Evolutionary conservation across 2,329 filamentous ascomycete genomes (phyloP), one percentile per base, ranked within the genome.

Genomic region (Raffaelea albimanens): DNA sequence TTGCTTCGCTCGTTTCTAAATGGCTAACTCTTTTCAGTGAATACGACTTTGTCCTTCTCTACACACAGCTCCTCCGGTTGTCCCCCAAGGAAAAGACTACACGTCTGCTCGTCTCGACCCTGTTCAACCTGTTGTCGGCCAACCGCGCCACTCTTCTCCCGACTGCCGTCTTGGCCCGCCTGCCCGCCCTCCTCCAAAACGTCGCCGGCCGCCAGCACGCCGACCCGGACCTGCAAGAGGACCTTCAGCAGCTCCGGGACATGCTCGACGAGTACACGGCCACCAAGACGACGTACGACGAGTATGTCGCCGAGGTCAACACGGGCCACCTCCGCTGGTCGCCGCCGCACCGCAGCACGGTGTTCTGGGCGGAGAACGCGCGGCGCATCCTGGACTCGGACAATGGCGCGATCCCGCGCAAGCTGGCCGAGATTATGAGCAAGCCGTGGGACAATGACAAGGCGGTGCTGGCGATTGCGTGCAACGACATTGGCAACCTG

Each of bases 1-100:
- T 38, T 19, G 34, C 34, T 38, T 38, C 14, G 5, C 34, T 38
- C 7, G 7, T 38, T 20, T 19, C 33, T 40, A 5, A 11, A 11
- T 43, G 8, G 10, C 41, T n/a, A 29, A 9, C 23, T 29, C 5
- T 18, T 23, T 19, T 3, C 43, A 95, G 90, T 57, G 90, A 96
- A 66, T 88, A 95, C 67, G 90, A 97, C 60, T 84, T 97, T 56
- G 77, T 97, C 53, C 76, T 89, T 42, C 78, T 97, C 40, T 96
- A 95, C 65, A 89, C 87, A n/a, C 86, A 94, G 55, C 82, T 98
- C 34, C 75, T 98, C 47, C 85, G 89, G 47, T 73, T 95, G 39
- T 97, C 93, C 2, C 90, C 91, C 40, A 98, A 98, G 66, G 93
- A 97, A 64, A 98, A 98, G 74, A 97, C 91, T 1, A 97, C 91